Conservation (phyloP, 371 early-diverging fungal genomes). For the Mucor lusitanicus region DNA sequence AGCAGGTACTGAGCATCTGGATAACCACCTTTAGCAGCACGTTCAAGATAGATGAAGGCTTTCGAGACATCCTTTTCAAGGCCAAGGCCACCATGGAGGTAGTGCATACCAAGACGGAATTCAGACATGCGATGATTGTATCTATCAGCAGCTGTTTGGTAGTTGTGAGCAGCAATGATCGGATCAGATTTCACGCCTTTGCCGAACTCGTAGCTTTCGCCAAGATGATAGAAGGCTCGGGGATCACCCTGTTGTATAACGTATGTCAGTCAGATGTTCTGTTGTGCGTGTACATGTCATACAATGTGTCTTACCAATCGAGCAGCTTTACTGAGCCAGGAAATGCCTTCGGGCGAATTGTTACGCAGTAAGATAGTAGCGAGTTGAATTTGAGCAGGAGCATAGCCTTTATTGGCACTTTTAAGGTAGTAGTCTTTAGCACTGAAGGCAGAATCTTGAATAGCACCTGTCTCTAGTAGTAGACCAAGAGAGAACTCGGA, state of each 20-base stretch:
- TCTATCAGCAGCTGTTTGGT: slow-evolving; percentile 34
- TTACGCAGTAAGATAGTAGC: slow-evolving; percentile 33
- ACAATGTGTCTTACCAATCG: slow-evolving; percentile 30
- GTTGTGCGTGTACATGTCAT: neutral
- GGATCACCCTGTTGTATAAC: slow-evolving; percentile 30
- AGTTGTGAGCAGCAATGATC: slow-evolving; percentile 29
- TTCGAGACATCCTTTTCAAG: slow-evolving; percentile 23
- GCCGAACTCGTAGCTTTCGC: slow-evolving; percentile 44
- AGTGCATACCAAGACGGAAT: slow-evolving; percentile 40
- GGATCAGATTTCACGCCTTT: slow-evolving; percentile 27
- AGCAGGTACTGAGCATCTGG: slow-evolving; percentile 43
- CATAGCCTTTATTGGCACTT: slow-evolving; percentile 47
- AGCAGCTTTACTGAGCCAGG: slow-evolving; percentile 42
- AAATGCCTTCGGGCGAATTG: slow-evolving; percentile 30
- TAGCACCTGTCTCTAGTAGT: slow-evolving; percentile 24
- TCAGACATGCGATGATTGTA: slow-evolving; percentile 8
- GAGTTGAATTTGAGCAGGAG: slow-evolving; percentile 43
- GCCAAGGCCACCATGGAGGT: slow-evolving; percentile 35
- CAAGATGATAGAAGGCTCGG: slow-evolving; percentile 40
- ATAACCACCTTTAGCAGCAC: slow-evolving; percentile 41
- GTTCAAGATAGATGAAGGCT: slow-evolving; percentile 35
- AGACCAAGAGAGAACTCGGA: slow-evolving; percentile 18
- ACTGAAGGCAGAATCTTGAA: slow-evolving; percentile 24
- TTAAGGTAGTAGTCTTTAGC: slow-evolving; percentile 30
- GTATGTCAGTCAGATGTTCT: slow-evolving; percentile 7